phyloP scores from a whole-genome alignment of 2,329 filamentous ascomycete genomes.

The Phialemoniopsis sp. region DNA sequence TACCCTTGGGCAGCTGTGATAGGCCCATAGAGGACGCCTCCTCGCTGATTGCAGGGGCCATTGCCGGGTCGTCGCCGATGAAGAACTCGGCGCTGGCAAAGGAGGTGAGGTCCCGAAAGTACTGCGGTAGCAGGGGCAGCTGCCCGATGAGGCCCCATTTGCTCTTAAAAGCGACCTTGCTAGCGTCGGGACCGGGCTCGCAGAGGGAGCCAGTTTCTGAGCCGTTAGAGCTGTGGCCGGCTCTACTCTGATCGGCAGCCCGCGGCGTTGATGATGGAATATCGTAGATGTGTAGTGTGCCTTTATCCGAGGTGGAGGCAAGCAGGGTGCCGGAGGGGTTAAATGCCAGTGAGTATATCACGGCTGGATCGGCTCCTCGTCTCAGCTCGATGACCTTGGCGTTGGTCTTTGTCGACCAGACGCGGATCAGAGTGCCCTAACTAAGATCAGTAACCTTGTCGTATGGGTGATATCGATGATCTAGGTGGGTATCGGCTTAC shows the following conservation, averaged over 20 bases:
- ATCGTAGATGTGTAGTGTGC: conserved; percentile 91
- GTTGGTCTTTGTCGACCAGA: conserved; percentile 78
- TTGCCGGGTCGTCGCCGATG: conserved; percentile 64
- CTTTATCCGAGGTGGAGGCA: conserved; percentile 94
- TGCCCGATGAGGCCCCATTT: conserved; percentile 86
- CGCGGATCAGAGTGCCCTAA: conserved; percentile 79
- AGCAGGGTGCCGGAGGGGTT: conserved; percentile 76
- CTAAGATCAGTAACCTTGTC: conserved; percentile 1
- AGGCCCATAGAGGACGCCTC: conserved; percentile 44
- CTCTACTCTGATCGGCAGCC: background rate
- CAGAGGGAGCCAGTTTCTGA: conserved; percentile 5
- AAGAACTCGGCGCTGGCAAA: conserved; percentile 79
- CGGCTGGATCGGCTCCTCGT: conserved; percentile 82
- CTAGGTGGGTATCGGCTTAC: conserved; percentile 20
- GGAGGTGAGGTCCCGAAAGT: conserved; percentile 88
- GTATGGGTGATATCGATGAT: background rate
- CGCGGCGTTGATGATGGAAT: conserved; percentile 37
- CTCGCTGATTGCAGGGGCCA: background rate
- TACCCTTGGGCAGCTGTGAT: conserved; percentile 67
- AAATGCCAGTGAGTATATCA: conserved; percentile 83
- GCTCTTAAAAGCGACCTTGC: conserved; percentile 47
- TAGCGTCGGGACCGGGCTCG: conserved; percentile 5
- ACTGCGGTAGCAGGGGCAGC: conserved; percentile 77
- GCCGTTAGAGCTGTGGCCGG: conserved; percentile 10
- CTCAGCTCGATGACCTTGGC: conserved; percentile 80